Conservation (phyloP, 495 filamentous ascomycete species). For the Talaromyces adpressus region DNA sequence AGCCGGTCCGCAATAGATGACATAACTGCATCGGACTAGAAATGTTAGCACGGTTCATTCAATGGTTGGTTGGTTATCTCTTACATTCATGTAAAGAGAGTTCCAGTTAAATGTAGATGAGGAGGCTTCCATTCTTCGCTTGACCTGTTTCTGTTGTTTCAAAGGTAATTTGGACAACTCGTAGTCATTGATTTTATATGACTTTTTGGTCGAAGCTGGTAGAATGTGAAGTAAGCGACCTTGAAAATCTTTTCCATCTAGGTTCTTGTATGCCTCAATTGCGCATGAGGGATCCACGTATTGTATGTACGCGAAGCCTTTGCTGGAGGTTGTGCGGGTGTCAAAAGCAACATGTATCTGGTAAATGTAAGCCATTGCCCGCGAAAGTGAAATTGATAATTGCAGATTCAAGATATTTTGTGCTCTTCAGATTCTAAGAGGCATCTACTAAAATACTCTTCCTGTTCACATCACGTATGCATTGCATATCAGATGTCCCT, state of each 20-base stretch:
- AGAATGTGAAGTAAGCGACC: constrained; percentile 87
- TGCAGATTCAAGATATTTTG: background rate
- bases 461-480: constrained; percentile 57
- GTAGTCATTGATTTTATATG: constrained; percentile 77
- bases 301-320: constrained; percentile 86
- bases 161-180: constrained; percentile 80
- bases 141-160: constrained; percentile 88
- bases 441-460: constrained; percentile 76
- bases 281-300: constrained; percentile 64
- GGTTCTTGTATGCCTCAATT: constrained; percentile 61
- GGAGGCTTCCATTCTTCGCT: constrained; percentile 69
- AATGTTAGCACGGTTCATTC: constrained; percentile 18
- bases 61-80: constrained; percentile 13
- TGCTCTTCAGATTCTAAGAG: constrained; percentile 54
- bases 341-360: constrained; percentile 81
- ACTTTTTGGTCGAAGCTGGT: constrained; percentile 70
- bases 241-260: constrained; percentile 82
- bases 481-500: constrained; percentile 96
- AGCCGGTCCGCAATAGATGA: constrained; percentile 80
- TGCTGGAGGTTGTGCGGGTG: constrained; percentile 53
- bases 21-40: constrained; percentile 78
- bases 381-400: background rate
- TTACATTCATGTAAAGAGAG: constrained; percentile 91
- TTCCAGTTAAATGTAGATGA: constrained; percentile 90
- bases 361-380: constrained; percentile 29